Base-by-base conservation (phyloP, 257 asterid species). In the Thymus quinquecostatus region DNA sequence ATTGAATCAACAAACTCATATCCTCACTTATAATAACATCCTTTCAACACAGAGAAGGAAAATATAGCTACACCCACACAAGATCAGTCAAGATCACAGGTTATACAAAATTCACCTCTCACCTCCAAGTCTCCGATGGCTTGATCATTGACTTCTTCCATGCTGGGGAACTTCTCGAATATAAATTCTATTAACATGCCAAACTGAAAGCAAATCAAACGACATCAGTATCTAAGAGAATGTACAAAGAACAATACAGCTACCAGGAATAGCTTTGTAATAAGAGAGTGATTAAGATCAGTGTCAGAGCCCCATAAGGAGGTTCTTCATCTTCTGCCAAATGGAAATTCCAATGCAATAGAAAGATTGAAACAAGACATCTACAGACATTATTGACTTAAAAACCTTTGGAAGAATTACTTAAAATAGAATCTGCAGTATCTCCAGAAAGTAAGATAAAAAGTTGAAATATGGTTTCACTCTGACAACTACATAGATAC, bases 121-220 rank as follows among this genome's bases (percentile, higher is more conserved):
- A 91, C 99, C 97, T 91, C 92, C 58, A 94, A 76, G 82, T 91
- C 97, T 69, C 96, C 96, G 54, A 94, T 89, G 78, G 92, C 97
- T 83, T 90, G 97, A 79, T 81, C 84, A 73, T 73, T 76, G 66
- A 83, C 66, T 79, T 76, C 87, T 84, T 94, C 92, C 78, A 88
- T 88, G 41, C 77, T 66, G 1, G 96, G 97, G 70, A 80, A 76
- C 77, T 73, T 79, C 64, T 94, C 99, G 69, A 88, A 94, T 10
- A 94, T 87, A 77, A 70, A 84, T 64, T 91, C 97, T n/a, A 94
- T 94, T 43, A 94, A 82, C 99, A 91, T 94, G 28, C 97, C 97
- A 54, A 94, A 94, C 99, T 94, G 94, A 80, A 82, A 77, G 50
- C 55, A 55, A 76, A 56, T 27, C 43, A 78, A 59, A 78, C 60